Evolutionary conservation across 495 filamentous ascomycete species (phyloP).

Genomic region (Astrocystis sublimbata): DNA sequence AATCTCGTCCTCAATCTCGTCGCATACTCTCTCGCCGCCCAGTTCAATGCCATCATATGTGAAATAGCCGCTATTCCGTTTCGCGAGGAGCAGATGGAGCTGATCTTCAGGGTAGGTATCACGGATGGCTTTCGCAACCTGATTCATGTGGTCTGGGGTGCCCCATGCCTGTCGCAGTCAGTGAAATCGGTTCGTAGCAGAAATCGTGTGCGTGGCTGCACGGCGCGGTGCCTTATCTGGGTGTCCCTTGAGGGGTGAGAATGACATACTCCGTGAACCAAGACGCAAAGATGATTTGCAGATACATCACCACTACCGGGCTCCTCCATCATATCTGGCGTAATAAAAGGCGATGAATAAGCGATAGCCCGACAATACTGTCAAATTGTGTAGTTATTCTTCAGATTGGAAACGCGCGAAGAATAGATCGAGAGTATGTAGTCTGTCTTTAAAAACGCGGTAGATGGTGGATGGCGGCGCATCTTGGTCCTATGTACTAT

Average conservation of each 20-base stretch:
- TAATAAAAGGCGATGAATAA: neutral
- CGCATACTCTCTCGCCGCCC: constrained; percentile 82
- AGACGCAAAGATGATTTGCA: constrained; percentile 79
- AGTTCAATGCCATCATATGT: constrained; percentile 95
- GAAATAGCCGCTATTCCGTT: constrained; percentile 77
- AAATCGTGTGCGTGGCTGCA: constrained; percentile 11
- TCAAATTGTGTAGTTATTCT: neutral
- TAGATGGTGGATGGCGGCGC: neutral
- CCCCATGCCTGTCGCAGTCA: constrained; percentile 74
- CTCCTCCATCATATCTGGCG: constrained; percentile 27
- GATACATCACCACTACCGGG: constrained; percentile 40
- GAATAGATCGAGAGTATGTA: neutral
- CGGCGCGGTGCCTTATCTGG: neutral
- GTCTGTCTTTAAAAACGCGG: neutral
- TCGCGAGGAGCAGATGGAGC: constrained; percentile 72
- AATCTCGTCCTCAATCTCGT: constrained; percentile 84
- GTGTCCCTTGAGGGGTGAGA: neutral
- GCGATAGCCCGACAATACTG: neutral
- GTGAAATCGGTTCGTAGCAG: constrained; percentile 14
- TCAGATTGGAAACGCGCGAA: neutral
- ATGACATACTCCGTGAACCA: constrained; percentile 82
- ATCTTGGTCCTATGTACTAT: neutral
- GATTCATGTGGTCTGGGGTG: constrained; percentile 79
- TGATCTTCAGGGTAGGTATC: constrained; percentile 61
- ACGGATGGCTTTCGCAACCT: constrained; percentile 66